Conservation (phyloP, 345 rosid species). For the Iberis pinnata region DNA sequence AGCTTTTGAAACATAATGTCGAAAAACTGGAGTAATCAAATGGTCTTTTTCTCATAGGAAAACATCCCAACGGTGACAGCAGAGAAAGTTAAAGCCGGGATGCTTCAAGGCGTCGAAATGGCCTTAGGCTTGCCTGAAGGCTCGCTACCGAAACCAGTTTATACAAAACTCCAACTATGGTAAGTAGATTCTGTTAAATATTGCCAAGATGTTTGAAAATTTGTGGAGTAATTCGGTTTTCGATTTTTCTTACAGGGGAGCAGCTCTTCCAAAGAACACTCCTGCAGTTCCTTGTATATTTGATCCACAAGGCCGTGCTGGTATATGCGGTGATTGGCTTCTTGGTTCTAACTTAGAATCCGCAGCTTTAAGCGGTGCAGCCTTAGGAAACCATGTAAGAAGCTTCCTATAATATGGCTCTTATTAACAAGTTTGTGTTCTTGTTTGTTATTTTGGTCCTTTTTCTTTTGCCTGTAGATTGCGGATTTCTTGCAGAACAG, state of each 20-base stretch:
- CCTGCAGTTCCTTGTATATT: constrained; percentile 68
- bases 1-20: neutral
- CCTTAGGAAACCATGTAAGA: constrained; percentile 71
- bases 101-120: constrained; percentile 70
- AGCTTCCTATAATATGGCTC: constrained; percentile 8
- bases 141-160: constrained; percentile 56
- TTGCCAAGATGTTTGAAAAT: neutral
- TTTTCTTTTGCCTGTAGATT: constrained; percentile 39
- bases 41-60: constrained; percentile 39
- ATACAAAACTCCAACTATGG: constrained; percentile 68
- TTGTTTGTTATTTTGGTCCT: neutral
- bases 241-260: constrained; percentile 50
- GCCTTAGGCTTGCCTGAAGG: constrained; percentile 64
- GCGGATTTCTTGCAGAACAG: constrained; percentile 53
- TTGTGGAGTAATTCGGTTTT: constrained; percentile 4
- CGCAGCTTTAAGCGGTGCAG: constrained; percentile 80
- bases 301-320: constrained; percentile 85
- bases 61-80: constrained; percentile 65
- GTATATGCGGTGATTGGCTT: constrained; percentile 94
- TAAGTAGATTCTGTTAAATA: constrained; percentile 20
- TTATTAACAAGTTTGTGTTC: neutral
- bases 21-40: neutral
- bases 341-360: constrained; percentile 78
- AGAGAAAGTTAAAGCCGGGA: constrained; percentile 60
- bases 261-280: constrained; percentile 79